Percentiles rank a stretch among this genome's conserved stretches.
Evolutionary conservation across 192 early-diverging fungal species (phyloP).

Genomic region (Backusella sp.): DNA sequence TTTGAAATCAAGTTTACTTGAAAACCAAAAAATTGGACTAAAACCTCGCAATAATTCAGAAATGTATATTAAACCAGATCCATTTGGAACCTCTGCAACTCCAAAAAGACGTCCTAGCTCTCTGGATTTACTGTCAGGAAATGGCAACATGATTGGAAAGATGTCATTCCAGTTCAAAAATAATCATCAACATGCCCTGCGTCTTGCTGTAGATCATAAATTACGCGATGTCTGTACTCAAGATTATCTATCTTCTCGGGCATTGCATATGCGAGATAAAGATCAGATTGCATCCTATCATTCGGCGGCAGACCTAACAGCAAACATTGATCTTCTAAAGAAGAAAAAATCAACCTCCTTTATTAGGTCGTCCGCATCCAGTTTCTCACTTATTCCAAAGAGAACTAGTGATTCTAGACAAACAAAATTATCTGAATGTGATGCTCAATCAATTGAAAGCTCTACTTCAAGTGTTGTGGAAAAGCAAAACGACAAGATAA

Average conservation of each 20-base stretch:
- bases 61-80: constrained; percentile 16
- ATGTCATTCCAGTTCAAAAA: constrained; percentile 32
- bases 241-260: constrained; percentile 29
- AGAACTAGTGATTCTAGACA: background rate
- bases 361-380: constrained; percentile 23
- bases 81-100: background rate
- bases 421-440: constrained; percentile 1
- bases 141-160: constrained; percentile 26
- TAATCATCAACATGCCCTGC: constrained; percentile 28
- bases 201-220: constrained; percentile 29
- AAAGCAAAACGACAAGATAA: background rate
- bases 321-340: background rate
- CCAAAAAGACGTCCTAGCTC: constrained; percentile 18
- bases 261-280: constrained; percentile 26
- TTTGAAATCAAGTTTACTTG: background rate
- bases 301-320: background rate
- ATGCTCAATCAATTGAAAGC: background rate
- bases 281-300: background rate
- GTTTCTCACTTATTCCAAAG: constrained; percentile 20
- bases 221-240: constrained; percentile 34
- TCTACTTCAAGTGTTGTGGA: background rate
- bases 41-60: constrained; percentile 22
- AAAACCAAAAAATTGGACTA: background rate
- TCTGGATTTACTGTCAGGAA: constrained; percentile 14
- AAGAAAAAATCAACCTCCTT: constrained; percentile 19